phyloP scores from a whole-genome alignment of 2,329 filamentous ascomycete genomes.

The Hypoxylon sp. region DNA sequence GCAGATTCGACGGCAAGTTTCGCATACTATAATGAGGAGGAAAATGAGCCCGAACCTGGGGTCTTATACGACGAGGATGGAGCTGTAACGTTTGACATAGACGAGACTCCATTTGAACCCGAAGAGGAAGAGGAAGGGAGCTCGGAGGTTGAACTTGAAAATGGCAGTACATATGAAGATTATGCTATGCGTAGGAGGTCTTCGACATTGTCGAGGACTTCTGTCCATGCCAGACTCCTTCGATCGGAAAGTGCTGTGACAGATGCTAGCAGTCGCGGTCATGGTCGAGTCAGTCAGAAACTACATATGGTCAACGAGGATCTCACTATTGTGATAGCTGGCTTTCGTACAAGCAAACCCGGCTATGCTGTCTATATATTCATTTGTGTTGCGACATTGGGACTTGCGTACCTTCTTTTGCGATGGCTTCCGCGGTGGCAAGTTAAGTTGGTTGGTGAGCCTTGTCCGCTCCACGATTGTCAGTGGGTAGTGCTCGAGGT shows the following conservation, averaged over 20 bases:
- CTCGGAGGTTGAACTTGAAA: conserved; percentile 61
- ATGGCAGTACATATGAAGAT: conserved; percentile 60
- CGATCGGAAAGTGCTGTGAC: conserved; percentile 80
- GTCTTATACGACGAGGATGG: conserved; percentile 59
- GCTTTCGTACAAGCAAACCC: conserved; percentile 82
- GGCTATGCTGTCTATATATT: conserved; percentile 79
- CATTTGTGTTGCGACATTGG: conserved; percentile 80
- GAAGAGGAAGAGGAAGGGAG: conserved; percentile 55
- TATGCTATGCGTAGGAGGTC: conserved; percentile 72
- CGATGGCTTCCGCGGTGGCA: conserved; percentile 93
- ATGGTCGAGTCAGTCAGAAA: conserved; percentile 84
- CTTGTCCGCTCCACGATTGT: conserved; percentile 79
- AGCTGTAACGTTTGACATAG: conserved; percentile 50
- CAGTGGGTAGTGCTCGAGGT: conserved; percentile 94
- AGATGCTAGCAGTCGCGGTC: conserved; percentile 73
- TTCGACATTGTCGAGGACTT: conserved; percentile 71
- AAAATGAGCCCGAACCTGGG: conserved; percentile 58
- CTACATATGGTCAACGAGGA: conserved; percentile 95
- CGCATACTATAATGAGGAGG: conserved; percentile 85
- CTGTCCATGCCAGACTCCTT: conserved; percentile 75
- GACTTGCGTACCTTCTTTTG: conserved; percentile 86
- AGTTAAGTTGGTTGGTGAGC: conserved; percentile 79
- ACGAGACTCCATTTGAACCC: conserved; percentile 54
- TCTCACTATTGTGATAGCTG: conserved; percentile 91
- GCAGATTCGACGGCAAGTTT: conserved; percentile 91